phyloP scores from a whole-genome alignment of 2,329 filamentous ascomycete species.

The Periglandula ipomoeae region DNA sequence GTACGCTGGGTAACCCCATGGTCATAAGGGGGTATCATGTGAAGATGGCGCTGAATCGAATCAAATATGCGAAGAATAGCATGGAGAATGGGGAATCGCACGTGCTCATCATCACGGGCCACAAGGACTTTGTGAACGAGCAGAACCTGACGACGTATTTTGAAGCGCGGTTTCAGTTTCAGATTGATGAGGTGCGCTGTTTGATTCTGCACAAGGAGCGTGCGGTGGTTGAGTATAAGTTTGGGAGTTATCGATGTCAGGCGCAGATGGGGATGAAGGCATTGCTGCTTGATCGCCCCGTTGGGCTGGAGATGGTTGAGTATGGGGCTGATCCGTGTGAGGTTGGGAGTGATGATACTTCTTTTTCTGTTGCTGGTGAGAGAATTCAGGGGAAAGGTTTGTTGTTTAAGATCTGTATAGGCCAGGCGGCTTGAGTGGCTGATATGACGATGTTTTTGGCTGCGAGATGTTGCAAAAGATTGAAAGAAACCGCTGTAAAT shows the following conservation, averaged over 20 bases:
- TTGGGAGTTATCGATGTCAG: slow-evolving; percentile 47
- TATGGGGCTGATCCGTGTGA: slow-evolving; percentile 30
- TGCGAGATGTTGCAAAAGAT: too few species aligned
- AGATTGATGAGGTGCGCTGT: slow-evolving; percentile 34
- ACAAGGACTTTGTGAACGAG: slow-evolving; percentile 33
- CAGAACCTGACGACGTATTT: slow-evolving; percentile 32
- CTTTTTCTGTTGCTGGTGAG: slow-evolving; percentile 22
- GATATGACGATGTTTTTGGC: too few species aligned
- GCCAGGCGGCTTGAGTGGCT: too few species aligned
- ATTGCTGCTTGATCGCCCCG: slow-evolving; percentile 24
- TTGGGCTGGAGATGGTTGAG: slow-evolving; percentile 27
- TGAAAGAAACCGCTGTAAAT: too few species aligned
- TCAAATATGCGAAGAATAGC: slow-evolving; percentile 28
- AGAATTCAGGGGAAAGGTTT: slow-evolving; percentile 24
- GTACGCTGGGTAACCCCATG: slow-evolving; percentile 21
- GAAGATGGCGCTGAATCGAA: slow-evolving; percentile 37
- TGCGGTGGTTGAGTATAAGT: slow-evolving; percentile 38
- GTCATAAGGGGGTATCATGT: slow-evolving; percentile 26
- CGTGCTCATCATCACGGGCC: slow-evolving; percentile 41
- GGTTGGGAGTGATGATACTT: slow-evolving; percentile 21
- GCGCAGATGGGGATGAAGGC: slow-evolving; percentile 37
- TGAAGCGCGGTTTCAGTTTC: slow-evolving; percentile 31
- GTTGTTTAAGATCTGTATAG: too few species aligned
- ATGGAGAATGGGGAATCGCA: slow-evolving; percentile 28
- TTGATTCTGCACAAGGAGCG: slow-evolving; percentile 18